phyloP scores from a whole-genome alignment of 768 basidiomycete species.

The Lactarius sanguifluus region DNA sequence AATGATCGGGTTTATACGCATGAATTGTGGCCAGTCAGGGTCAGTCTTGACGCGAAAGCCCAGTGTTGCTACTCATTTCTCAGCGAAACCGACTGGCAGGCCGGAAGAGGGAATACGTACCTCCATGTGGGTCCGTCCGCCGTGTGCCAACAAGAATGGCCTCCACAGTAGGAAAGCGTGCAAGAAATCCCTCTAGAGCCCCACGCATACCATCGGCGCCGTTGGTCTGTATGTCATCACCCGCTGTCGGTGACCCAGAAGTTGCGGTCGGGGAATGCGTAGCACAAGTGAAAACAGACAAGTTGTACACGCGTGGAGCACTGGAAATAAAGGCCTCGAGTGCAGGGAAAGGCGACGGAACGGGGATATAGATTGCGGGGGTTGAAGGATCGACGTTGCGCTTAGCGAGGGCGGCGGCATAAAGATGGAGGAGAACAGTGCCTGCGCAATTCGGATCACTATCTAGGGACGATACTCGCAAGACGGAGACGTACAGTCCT shows the following conservation, averaged over 20 bases:
- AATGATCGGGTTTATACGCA: slow-evolving; percentile 93
- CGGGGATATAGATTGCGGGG: slow-evolving; percentile 82
- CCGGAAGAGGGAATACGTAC: slow-evolving; percentile 47
- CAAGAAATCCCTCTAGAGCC: slow-evolving; percentile 74
- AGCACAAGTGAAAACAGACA: slow-evolving; percentile 67
- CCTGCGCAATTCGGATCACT: slow-evolving; percentile 47
- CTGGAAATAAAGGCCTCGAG: slow-evolving; percentile 83
- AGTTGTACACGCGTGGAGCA: slow-evolving; percentile 59
- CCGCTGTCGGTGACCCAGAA: slow-evolving; percentile 45
- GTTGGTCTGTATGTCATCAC: slow-evolving; percentile 39
- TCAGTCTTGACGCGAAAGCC: slow-evolving; percentile 79
- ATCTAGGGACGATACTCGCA: neutral
- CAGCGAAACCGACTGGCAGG: neutral
- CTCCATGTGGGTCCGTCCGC: slow-evolving; percentile 89
- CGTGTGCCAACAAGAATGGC: slow-evolving; percentile 91
- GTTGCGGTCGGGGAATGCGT: slow-evolving; percentile 35
- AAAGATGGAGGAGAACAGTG: slow-evolving; percentile 92
- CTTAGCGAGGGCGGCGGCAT: slow-evolving; percentile 64
- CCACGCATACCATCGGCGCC: slow-evolving; percentile 74
- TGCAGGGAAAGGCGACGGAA: slow-evolving; percentile 80
- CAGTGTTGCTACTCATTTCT: slow-evolving; percentile 54
- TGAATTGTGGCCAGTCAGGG: slow-evolving; percentile 83
- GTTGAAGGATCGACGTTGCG: slow-evolving; percentile 41
- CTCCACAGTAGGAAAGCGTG: slow-evolving; percentile 59
- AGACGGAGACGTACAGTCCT: slow-evolving; percentile 73